These are phyloP conservation scores for Podila epicladia DNA, from an alignment of 192 early-diverging fungal species.

Conservation along the genomic window DNA sequence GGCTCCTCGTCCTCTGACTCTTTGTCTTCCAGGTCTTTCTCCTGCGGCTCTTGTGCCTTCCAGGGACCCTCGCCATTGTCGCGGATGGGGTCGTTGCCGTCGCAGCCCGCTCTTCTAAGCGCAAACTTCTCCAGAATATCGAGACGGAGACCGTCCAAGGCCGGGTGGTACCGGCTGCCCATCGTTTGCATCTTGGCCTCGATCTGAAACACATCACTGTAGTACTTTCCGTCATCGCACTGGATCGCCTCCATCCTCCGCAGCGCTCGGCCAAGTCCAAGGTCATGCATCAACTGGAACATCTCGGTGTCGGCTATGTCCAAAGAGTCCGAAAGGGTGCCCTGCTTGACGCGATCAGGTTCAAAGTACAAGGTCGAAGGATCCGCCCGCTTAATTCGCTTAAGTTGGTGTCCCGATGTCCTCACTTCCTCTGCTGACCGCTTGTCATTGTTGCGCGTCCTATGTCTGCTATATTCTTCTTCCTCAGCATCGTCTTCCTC, in stretches of 20 bases:
- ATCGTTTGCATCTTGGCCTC: not conserved
- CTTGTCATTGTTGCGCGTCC: too few species aligned
- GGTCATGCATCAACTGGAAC: not conserved
- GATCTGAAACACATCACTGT: not conserved
- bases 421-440: too few species aligned
- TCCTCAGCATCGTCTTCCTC: too few species aligned
- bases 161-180: not conserved
- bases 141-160: not conserved
- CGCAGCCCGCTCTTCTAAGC: not conserved
- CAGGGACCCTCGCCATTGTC: too few species aligned
- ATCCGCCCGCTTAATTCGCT: too few species aligned
- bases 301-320: not conserved
- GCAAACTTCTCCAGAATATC: not conserved
- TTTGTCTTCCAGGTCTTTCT: not conserved
- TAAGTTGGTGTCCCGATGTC: too few species aligned
- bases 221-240: not conserved
- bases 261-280: not conserved
- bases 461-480: too few species aligned
- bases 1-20: not conserved
- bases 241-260: not conserved
- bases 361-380: not conserved
- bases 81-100: too few species aligned
- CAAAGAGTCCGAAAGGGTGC: not conserved
- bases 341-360: not conserved
- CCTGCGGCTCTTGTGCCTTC: not conserved